phyloP scores from a whole-genome alignment of 495 filamentous ascomycete genomes.

The Aspergillus indologenus region DNA sequence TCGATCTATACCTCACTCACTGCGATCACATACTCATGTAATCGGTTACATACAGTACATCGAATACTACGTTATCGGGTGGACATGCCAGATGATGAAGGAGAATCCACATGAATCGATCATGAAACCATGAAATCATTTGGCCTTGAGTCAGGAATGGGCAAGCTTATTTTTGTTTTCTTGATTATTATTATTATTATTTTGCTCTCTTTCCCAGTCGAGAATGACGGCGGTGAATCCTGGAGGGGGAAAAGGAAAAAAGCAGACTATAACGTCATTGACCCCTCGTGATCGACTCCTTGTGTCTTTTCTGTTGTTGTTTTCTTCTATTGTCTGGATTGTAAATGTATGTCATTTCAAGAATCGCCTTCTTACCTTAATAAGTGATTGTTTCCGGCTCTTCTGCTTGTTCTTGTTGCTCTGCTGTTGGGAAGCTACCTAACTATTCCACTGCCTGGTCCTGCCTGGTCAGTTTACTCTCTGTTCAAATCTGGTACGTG shows the following conservation, averaged over 20 bases:
- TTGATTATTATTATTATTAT: no score
- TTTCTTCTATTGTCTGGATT: background rate
- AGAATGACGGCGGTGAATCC: background rate
- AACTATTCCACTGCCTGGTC: no score
- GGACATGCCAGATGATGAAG: slow-evolving; percentile 5
- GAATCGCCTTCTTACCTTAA: background rate
- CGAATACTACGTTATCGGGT: background rate
- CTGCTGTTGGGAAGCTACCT: no score
- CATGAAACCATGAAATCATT: slow-evolving; percentile 9
- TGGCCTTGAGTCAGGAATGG: background rate
- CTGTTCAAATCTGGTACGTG: background rate
- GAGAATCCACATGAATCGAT: background rate
- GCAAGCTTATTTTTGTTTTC: background rate
- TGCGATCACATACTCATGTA: no score
- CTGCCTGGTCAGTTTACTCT: background rate
- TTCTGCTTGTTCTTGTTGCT: no score
- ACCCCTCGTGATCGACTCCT: slow-evolving; percentile 8
- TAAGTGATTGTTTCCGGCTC: background rate
- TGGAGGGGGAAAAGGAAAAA: background rate
- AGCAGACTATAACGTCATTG: slow-evolving; percentile 6
- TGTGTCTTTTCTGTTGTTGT: background rate
- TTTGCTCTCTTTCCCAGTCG: no score
- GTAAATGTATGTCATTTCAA: background rate
- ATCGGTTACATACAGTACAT: no score
- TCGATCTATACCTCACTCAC: background rate